A percentile compares a stretch with the other conserved stretches of the same genome.
phyloP scores from a whole-genome alignment of 148 eudicot species.

The Vaccinium vitisidaea region DNA sequence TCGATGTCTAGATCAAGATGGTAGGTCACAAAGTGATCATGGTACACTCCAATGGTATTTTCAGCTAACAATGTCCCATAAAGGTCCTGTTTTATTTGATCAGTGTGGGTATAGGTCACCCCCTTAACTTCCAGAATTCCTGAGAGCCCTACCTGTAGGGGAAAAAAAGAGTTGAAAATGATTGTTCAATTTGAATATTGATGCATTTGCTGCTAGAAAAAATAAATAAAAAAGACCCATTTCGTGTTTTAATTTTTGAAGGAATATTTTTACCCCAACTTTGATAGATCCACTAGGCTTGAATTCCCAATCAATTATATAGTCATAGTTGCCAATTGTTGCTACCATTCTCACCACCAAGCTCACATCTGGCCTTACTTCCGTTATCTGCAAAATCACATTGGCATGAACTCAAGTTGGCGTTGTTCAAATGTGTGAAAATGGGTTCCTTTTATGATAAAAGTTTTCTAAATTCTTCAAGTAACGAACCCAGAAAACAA shows the following conservation, averaged over 20 bases:
- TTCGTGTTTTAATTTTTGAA: not conserved
- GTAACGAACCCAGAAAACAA: no score
- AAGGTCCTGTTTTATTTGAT: slow-evolving; percentile 47
- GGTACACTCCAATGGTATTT: slow-evolving; percentile 41
- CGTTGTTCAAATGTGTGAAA: no score
- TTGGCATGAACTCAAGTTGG: not conserved
- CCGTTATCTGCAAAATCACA: not conserved
- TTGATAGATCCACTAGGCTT: slow-evolving; percentile 39
- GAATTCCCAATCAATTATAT: slow-evolving; percentile 47
- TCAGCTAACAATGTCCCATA: slow-evolving; percentile 48
- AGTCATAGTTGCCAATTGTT: slow-evolving; percentile 40
- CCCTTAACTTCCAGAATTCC: slow-evolving; percentile 44
- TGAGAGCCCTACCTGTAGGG: not conserved
- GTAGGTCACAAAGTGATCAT: slow-evolving; percentile 52
- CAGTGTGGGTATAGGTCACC: slow-evolving; percentile 39
- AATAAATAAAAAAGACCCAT: no score
- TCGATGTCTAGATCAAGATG: slow-evolving; percentile 51
- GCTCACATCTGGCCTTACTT: slow-evolving; percentile 3
- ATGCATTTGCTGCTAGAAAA: no score
- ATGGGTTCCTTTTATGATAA: no score
- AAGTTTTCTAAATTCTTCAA: no score
- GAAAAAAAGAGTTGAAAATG: not conserved
- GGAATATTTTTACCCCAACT: slow-evolving; percentile 23
- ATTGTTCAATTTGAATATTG: not conserved
- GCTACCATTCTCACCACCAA: slow-evolving; percentile 9